A percentile compares a stretch with the other conserved stretches of the same genome.
These are phyloP conservation scores for Sclerotinia minor DNA, from an alignment of 2,329 filamentous ascomycete species.

Conservation along the genomic window DNA sequence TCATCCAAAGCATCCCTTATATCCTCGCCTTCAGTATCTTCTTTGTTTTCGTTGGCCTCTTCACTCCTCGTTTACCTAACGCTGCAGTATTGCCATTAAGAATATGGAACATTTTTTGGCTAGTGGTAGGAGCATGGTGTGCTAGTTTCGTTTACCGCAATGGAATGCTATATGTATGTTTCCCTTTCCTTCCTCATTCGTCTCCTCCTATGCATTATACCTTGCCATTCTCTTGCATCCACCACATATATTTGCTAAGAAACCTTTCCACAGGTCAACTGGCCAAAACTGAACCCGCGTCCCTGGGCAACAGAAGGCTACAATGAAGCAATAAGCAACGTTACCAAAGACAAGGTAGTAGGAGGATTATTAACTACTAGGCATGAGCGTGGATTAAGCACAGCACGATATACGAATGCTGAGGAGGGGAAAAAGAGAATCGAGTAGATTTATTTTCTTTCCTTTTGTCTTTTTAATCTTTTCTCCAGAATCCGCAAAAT, in stretches of 20 bases:
- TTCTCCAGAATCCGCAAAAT: constrained; percentile 2
- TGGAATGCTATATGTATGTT: constrained; percentile 90
- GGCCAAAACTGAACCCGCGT: constrained; percentile 92
- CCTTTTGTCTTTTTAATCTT: constrained; percentile 5
- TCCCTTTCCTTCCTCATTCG: neutral
- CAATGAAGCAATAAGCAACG: constrained; percentile 80
- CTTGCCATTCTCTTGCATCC: neutral
- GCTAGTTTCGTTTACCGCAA: constrained; percentile 76
- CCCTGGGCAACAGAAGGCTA: constrained; percentile 85
- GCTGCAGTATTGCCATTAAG: constrained; percentile 78
- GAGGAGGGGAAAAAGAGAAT: constrained; percentile 99
- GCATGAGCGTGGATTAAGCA: constrained; percentile 83
- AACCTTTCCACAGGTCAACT: constrained; percentile 71
- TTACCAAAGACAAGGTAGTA: constrained; percentile 77
- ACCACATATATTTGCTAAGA: neutral
- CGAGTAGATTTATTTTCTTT: constrained; percentile 49
- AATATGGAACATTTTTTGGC: constrained; percentile 78
- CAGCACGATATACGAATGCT: constrained; percentile 76
- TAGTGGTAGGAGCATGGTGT: constrained; percentile 68
- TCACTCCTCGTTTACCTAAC: constrained; percentile 70
- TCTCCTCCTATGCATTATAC: neutral
- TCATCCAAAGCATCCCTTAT: constrained; percentile 94
- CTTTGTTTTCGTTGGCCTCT: constrained; percentile 72
- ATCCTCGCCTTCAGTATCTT: constrained; percentile 75
- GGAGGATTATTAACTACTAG: constrained; percentile 66